Base-by-base conservation (phyloP, 176 grass and related monocot genomes). In the Phoenix dactylifera region DNA sequence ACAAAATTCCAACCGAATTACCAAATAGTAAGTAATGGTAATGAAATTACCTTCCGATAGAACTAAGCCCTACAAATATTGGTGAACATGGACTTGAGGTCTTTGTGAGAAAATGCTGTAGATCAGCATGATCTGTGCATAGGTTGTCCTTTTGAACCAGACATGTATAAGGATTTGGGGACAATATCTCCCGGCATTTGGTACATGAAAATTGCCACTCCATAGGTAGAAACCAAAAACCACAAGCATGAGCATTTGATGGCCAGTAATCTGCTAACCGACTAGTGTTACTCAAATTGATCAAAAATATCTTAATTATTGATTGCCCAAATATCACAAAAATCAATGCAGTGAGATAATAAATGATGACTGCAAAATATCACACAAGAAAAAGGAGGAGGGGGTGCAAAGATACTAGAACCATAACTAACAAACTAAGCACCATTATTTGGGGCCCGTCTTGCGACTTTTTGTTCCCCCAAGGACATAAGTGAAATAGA, bases 61-160 rank as follows among this genome's bases (percentile, higher is more conserved):
- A 95, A 86, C 80, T 95, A 76, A 95, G 72, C 54, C 91, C 91
- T 68, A 87, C 64, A 81, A 95, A 95, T 75, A 95, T 78, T 67
- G 77, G 90, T 62, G 71, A 73, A 59, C 64, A 79, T 26, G 64
- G 71, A 74, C 50, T 59, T 49, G 74, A 83, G 71, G 39, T 74
- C 55, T 58, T 22, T 15, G 5, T 72, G 83, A 86, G 75, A 70
- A 96, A 95, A 66, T 72, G 44, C 66, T 90, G 68, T 49, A 95
- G 48, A 17, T 51, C 66, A 76, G 68, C 72, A 87, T 95, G 91
- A 74, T 68, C 79, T 70, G 32, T 18, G 69, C 86, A 95, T 1
- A 90, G 51, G 66, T 64, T 35, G 50, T 48, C 23, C 59, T 66
- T 49, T 54, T 58, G 55, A 75, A 19, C 49, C 15, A 51, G 39